Conservation (phyloP, 176 grass and related monocot genomes). For the Neostapfia colusana region DNA sequence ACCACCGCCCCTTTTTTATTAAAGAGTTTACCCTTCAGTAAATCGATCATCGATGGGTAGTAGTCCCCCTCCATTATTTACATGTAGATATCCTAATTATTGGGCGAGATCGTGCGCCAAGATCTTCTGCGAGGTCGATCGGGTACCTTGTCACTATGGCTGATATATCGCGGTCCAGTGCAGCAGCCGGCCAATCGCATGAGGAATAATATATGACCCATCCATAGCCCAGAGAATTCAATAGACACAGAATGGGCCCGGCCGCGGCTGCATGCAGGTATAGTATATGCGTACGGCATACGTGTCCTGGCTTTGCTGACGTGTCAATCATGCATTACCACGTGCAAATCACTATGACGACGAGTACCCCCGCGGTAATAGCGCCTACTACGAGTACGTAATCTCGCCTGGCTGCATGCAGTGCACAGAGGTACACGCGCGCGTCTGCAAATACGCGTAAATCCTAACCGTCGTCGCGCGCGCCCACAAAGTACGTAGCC, state of each 20-base stretch:
- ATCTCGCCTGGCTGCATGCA: not conserved
- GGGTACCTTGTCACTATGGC: not conserved
- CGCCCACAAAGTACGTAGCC: not conserved
- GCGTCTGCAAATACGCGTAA: not conserved
- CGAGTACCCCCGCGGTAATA: not conserved
- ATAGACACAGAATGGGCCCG: not conserved
- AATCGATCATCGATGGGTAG: too few relatives aligned
- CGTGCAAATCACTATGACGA: not conserved
- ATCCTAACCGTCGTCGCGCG: not conserved
- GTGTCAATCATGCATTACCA: not conserved
- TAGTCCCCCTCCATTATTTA: conserved; percentile 9
- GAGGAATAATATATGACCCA: not conserved
- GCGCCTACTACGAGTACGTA: not conserved
- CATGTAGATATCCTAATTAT: conserved; percentile 20
- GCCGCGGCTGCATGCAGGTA: not conserved
- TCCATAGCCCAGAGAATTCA: not conserved
- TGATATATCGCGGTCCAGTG: not conserved
- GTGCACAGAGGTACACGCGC: not conserved
- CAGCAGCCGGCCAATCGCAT: not conserved
- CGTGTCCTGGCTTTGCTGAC: not conserved
- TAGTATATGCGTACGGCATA: not conserved
- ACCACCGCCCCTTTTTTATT: not conserved
- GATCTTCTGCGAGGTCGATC: conserved; percentile 23
- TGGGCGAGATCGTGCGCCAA: conserved; percentile 25
- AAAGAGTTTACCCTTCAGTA: too few relatives aligned